Evolutionary conservation across 495 filamentous ascomycete genomes (phyloP), one percentile per base, ranked within the genome.

Genomic region (Rusavskia elegans): DNA sequence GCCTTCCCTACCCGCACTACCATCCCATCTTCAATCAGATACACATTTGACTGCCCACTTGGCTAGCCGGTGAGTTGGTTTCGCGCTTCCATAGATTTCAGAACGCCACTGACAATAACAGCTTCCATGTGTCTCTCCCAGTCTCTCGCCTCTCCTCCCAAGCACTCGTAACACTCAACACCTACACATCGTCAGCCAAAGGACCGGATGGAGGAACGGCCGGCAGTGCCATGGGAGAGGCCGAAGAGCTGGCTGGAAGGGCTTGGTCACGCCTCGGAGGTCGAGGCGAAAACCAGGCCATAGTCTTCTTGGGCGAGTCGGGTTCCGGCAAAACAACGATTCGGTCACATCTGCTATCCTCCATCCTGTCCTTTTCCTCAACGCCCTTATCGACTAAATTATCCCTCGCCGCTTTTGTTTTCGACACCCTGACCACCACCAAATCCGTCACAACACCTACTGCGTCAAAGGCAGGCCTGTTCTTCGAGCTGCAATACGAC

Each of bases 401-500:
- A 21, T 95, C 89, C 3, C 85, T 90, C 36, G 90, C 92, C 35
- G 81, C 88, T 13, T 98, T 94, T 63, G 77, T 96, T 23, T 96
- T 97, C 64, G 92, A 98, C 64, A 83, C 88, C 7, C 75, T 98
- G 39, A 98, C 92, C 4, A 95, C 92, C 7, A 98, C 90, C n/a
- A 98, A 98, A 71, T 94, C 89, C 17, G 76, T 87, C 19, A 95
- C 89, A 6, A 95, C 89, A 0, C 89, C 89, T 1, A 95, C 87
- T 6, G 92, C 92, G 23, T 96, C 90, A 14, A 96, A 95, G 65
- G 83, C 92, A 6, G 92, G 92, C 53, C 77, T 98, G 14, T 95
- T 95, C 60, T 85, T 87, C 64, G 92, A 98, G 59, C 72, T 98
- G 27, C 92, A 98, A 66, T 98, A 97, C 58, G 89, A 98, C 63